Conservation (phyloP, 768 basidiomycete species). For the Amanita phalloides region DNA sequence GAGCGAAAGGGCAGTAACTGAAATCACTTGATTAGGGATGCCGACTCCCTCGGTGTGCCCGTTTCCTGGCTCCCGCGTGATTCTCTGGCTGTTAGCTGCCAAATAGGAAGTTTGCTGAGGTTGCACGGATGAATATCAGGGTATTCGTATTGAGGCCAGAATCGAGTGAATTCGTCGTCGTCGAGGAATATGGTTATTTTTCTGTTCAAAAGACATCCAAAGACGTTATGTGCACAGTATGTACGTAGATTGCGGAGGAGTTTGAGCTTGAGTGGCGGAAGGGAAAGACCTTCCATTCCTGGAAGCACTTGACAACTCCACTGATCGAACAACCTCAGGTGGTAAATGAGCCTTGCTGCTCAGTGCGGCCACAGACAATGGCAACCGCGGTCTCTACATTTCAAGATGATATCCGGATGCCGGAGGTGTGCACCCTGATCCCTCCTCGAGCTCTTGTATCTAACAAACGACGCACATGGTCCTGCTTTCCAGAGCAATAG, state of each 20-base stretch:
- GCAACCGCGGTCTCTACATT: constrained; percentile 1
- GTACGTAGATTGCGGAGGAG: not conserved
- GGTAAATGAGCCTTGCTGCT: not conserved
- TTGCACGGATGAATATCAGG: no score
- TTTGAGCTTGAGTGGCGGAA: not conserved
- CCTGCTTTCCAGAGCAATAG: constrained; percentile 1
- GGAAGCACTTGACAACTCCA: not conserved
- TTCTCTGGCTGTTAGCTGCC: no score
- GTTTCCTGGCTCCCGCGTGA: no score
- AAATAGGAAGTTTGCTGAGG: no score
- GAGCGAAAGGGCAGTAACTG: no score
- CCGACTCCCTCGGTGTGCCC: no score
- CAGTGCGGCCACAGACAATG: constrained; percentile 2
- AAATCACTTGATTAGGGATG: no score
- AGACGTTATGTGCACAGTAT: constrained; percentile 21
- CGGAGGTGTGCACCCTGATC: not conserved
- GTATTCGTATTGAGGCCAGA: no score
- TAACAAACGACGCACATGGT: not conserved
- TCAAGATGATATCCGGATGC: not conserved
- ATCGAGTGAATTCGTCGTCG: no score
- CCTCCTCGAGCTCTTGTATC: not conserved
- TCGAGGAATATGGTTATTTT: no score
- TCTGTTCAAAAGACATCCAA: no score
- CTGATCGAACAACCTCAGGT: not conserved
- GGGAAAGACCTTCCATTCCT: not conserved